Percentiles rank a stretch among this genome's conserved stretches.
Conservation (phyloP, 768 basidiomycete species). For the Gloeostereum incarnatum region DNA sequence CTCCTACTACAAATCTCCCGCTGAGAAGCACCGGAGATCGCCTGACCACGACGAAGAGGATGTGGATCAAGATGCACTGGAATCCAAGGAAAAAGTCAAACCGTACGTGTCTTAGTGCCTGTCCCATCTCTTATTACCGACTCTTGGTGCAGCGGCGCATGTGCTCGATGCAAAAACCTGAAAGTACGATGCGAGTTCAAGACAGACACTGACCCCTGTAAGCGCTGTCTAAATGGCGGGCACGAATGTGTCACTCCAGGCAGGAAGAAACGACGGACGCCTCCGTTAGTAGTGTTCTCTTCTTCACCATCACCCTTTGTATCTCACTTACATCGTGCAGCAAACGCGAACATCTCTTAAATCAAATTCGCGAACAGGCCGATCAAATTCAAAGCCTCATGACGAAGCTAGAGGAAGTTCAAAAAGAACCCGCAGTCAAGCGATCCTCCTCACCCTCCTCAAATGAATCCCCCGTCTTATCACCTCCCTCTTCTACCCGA, state of each 20-base stretch:
- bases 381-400: conserved; percentile 64
- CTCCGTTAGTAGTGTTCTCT: conserved; percentile 46
- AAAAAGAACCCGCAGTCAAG: conserved; percentile 15
- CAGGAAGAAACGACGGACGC: conserved; percentile 70
- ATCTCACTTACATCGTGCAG: conserved; percentile 25
- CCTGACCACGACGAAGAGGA: no score
- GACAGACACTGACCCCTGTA: conserved; percentile 65
- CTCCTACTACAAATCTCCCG: no score
- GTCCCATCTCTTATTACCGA: no score
- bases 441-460: conserved; percentile 15
- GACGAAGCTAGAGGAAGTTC: conserved; percentile 49
- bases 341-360: conserved; percentile 74
- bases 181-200: conserved; percentile 73
- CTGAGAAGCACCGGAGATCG: no score
- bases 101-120: no score
- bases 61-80: no score
- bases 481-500: conserved; percentile 3
- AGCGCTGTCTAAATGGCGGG: conserved; percentile 59
- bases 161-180: conserved; percentile 57
- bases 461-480: conserved; percentile 12
- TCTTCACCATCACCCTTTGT: background rate
- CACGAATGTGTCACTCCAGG: conserved; percentile 78
- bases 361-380: conserved; percentile 68
- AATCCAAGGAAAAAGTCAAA: no score
- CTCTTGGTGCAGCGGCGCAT: conserved; percentile 54